Conservation (phyloP, 805 yeast species). For the Wilhelminamyces savonicus region DNA sequence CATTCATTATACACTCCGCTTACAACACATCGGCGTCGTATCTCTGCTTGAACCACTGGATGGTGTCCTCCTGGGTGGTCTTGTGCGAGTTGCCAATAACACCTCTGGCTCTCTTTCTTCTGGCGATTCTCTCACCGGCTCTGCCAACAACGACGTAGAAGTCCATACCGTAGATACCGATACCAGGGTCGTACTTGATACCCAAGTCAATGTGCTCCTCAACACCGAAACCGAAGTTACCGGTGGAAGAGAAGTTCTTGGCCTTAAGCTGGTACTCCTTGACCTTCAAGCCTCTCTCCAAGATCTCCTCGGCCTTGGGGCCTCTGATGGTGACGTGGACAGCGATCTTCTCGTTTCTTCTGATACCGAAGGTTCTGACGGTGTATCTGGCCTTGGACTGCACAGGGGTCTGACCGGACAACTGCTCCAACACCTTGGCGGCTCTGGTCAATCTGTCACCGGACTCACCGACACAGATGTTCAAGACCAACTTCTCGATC, state of each 20-base stretch:
- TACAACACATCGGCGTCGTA: slow-evolving; percentile 98
- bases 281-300: slow-evolving; percentile 99
- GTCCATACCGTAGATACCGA: slow-evolving; percentile 99
- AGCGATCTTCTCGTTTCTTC: slow-evolving; percentile 99
- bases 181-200: slow-evolving; percentile 99
- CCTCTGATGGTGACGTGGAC: slow-evolving; percentile 99
- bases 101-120: slow-evolving; percentile 94
- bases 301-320: slow-evolving; percentile 97
- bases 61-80: slow-evolving; percentile 88
- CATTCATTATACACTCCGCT: too few species aligned
- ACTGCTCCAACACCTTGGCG: slow-evolving; percentile 98
- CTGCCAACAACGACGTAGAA: slow-evolving; percentile 99
- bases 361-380: slow-evolving; percentile 99
- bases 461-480: slow-evolving; percentile 99
- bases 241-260: slow-evolving; percentile 96
- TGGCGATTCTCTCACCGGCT: slow-evolving; percentile 98
- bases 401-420: slow-evolving; percentile 99
- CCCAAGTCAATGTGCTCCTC: slow-evolving; percentile 99
- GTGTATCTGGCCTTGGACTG: slow-evolving; percentile 99
- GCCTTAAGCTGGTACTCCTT: slow-evolving; percentile 96
- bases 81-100: slow-evolving; percentile 89
- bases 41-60: slow-evolving; percentile 98
- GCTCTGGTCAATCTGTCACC: slow-evolving; percentile 99
- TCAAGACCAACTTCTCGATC: slow-evolving; percentile 98
- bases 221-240: slow-evolving; percentile 99